These are phyloP conservation scores for Diaporthe sp. DNA, from an alignment of 2,329 filamentous ascomycete species.

Conservation along the genomic window DNA sequence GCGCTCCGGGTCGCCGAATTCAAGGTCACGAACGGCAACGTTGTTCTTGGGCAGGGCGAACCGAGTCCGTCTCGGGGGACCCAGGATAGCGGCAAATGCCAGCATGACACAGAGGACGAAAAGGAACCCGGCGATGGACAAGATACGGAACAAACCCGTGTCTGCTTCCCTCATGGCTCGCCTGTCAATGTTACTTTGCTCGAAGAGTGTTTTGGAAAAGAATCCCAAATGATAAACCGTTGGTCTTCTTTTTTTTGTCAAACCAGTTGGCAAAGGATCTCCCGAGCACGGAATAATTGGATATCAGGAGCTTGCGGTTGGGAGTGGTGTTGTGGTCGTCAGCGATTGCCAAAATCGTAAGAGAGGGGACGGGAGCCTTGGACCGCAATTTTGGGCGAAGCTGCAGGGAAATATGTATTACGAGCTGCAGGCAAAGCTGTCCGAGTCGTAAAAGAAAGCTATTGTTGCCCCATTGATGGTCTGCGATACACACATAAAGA, in stretches of 20 bases:
- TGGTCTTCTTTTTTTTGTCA: not conserved
- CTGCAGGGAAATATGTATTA: not conserved
- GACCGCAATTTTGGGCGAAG: not conserved
- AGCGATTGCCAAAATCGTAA: not conserved
- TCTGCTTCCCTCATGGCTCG: not conserved
- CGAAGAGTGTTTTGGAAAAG: not conserved
- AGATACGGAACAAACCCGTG: not conserved
- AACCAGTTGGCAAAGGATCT: not conserved
- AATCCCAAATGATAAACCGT: not conserved
- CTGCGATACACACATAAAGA: not conserved
- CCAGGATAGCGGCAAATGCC: not conserved
- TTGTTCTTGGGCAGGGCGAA: not conserved
- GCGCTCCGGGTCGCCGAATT: not conserved
- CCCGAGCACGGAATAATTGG: no score
- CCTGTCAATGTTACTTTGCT: not conserved
- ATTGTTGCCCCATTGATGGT: not conserved
- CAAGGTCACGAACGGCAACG: not conserved
- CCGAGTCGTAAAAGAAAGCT: not conserved
- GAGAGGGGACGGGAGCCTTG: not conserved
- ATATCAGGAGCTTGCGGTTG: no score
- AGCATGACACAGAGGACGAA: not conserved
- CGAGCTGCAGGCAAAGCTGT: no score
- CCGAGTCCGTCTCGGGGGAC: fast-evolving
- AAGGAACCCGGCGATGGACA: not conserved
- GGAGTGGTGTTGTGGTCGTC: not conserved